Base-by-base conservation (phyloP, 2,329 filamentous ascomycete species). In the Lecanosticta acicola region DNA sequence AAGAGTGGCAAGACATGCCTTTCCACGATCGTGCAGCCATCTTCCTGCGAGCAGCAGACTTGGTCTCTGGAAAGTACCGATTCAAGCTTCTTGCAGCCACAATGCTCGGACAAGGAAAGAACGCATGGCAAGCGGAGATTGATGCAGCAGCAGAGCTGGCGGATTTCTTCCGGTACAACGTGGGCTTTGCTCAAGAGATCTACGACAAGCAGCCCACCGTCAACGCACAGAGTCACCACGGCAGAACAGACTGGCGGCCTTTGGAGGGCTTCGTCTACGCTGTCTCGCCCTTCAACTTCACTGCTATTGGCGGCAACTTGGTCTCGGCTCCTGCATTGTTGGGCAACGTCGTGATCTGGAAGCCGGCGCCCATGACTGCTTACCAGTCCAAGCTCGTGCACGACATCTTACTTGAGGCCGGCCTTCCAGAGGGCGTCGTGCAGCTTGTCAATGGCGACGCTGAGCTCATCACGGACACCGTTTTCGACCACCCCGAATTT, bases 71-170 rank as follows among this genome's bases (percentile, higher is more conserved):
- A 55, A 96, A 96, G 73, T 96, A 97, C 71, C 81, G 91, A 63
- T 95, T 94, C 70, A 87, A 95, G 45, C 80, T 97, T 58, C 94
- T 96, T 86, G 90, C 91, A 3, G 81, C 88, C 38, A 95, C 91
- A 11, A 95, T 96, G 81, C 75, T 94, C 32, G 91, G 91, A 51
- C 91, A 96, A 71, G 91, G 91, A 60, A 96, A 96, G 79, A 96
- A 95, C 67, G 88, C 87, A 39, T 96, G 89, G 88, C 91, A 97
- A 71, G 91, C 91, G 13, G 91, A 97, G 76, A 96, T 96, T 53
- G 91, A 96, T 69, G 79, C 89, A 36, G 90, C 90, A 16, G 91
- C 91, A 9, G 91, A 97, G 75, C 71, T 94, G 57, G 84, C 80
- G 58, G 91, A 97, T 67, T 96, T 96, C 71, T 74, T 96, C 65